phyloP scores from a whole-genome alignment of 2,329 filamentous ascomycete species.

The Gaeumannomyces sp. region DNA sequence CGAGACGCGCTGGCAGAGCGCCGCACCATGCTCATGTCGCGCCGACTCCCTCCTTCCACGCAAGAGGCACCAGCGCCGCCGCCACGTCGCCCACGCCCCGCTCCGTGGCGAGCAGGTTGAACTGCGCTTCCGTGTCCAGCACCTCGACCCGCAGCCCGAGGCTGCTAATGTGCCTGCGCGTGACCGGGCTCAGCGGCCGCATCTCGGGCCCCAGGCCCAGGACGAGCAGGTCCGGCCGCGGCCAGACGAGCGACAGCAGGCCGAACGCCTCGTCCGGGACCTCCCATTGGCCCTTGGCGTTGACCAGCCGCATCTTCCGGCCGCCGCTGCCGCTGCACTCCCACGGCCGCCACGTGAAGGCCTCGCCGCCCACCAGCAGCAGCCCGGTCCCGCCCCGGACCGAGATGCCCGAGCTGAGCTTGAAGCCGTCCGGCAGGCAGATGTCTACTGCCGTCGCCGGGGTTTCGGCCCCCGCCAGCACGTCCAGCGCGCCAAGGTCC shows the following conservation, averaged over 20 bases:
- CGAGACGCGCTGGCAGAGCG: background rate
- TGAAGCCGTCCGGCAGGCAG: slow-evolving; percentile 77
- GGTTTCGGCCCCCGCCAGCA: slow-evolving; percentile 66
- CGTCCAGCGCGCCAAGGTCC: slow-evolving; percentile 71
- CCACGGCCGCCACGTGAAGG: slow-evolving; percentile 87
- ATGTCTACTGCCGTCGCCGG: slow-evolving; percentile 81
- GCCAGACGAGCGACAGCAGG: slow-evolving; percentile 72
- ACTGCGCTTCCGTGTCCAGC: slow-evolving; percentile 94
- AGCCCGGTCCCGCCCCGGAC: slow-evolving; percentile 50
- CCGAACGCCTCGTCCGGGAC: slow-evolving; percentile 66
- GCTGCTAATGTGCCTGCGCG: slow-evolving; percentile 63
- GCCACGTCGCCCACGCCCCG: slow-evolving; percentile 79
- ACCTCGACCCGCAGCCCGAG: slow-evolving; percentile 84
- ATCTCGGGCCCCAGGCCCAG: slow-evolving; percentile 78
- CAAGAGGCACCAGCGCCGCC: slow-evolving; percentile 79
- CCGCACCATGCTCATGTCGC: background rate
- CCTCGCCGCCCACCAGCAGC: slow-evolving; percentile 78
- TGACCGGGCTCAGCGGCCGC: slow-evolving; percentile 68
- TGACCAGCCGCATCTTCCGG: slow-evolving; percentile 47
- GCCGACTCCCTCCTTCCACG: slow-evolving; percentile 24
- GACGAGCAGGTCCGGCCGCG: slow-evolving; percentile 84
- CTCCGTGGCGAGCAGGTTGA: slow-evolving; percentile 93
- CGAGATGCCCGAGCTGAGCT: slow-evolving; percentile 72
- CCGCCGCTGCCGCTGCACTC: slow-evolving; percentile 17
- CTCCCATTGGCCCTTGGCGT: slow-evolving; percentile 77